phyloP scores from a whole-genome alignment of 2,329 filamentous ascomycete species.

The Beauveria pseudobassiana region DNA sequence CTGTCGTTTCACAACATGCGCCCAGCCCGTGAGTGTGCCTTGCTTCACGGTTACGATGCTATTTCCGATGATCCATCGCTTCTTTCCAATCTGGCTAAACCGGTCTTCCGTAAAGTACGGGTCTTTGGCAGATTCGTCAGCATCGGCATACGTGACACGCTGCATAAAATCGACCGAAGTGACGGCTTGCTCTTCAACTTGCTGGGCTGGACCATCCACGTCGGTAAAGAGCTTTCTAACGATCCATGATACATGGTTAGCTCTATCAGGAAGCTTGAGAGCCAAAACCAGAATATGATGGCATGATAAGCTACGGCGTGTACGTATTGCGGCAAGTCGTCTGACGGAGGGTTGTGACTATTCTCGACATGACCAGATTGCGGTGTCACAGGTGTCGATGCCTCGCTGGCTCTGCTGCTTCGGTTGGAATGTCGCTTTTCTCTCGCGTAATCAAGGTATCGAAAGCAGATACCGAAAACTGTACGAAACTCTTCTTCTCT shows the following conservation, averaged over 20 bases:
- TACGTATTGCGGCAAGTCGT: constrained; percentile 87
- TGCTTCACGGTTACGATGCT: constrained; percentile 70
- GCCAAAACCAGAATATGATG: constrained; percentile 97
- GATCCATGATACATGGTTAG: constrained; percentile 83
- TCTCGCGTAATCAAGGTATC: constrained; percentile 83
- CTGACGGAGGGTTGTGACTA: constrained; percentile 32
- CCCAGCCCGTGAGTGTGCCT: constrained; percentile 57
- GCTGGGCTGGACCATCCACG: constrained; percentile 58
- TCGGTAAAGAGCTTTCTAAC: constrained; percentile 79
- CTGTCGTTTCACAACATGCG: constrained; percentile 63
- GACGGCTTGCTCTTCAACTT: constrained; percentile 83
- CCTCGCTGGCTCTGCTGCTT: constrained; percentile 38
- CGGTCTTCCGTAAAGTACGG: constrained; percentile 55
- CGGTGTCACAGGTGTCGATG: constrained; percentile 22
- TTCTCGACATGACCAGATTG: constrained; percentile 16
- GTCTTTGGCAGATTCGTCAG: constrained; percentile 66
- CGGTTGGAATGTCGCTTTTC: constrained; percentile 50
- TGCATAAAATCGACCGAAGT: constrained; percentile 96
- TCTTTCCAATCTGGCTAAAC: constrained; percentile 60
- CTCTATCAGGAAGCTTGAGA: constrained; percentile 74
- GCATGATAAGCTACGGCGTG: constrained; percentile 91
- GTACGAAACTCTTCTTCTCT: constrained; percentile 87
- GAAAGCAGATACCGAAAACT: constrained; percentile 91
- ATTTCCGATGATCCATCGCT: constrained; percentile 65
- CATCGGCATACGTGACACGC: constrained; percentile 75